These are phyloP conservation scores for Juglanconis juglandina DNA, from an alignment of 2,329 filamentous ascomycete genomes.

Conservation along the genomic window DNA sequence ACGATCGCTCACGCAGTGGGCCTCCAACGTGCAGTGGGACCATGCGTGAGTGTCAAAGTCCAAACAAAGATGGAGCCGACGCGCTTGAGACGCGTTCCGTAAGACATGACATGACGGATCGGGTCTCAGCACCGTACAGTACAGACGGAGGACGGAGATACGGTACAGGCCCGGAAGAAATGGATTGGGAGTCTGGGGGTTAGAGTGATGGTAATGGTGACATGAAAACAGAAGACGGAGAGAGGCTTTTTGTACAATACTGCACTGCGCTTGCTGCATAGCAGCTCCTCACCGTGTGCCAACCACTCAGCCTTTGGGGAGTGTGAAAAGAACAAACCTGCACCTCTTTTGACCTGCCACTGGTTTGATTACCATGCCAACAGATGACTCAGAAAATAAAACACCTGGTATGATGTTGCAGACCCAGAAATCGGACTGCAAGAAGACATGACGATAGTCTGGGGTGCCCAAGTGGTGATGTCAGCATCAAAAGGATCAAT, in stretches of 20 bases:
- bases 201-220: no score
- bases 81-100: constrained; percentile 8
- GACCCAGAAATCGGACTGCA: constrained; percentile 1
- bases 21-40: neutral
- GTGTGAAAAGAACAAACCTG: no score
- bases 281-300: no score
- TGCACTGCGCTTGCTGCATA: no score
- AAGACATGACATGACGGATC: constrained; percentile 4
- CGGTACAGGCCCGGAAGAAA: neutral
- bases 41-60: neutral
- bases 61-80: neutral
- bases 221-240: no score
- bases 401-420: neutral
- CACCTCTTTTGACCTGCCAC: neutral
- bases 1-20: constrained; percentile 7
- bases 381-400: neutral
- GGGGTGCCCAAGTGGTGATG: neutral
- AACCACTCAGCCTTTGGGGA: no score
- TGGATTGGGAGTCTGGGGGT: no score
- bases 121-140: constrained; percentile 1
- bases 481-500: neutral
- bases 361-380: neutral
- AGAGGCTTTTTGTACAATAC: no score
- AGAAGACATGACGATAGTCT: neutral
- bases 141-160: neutral